A percentile compares a stretch with the other conserved stretches of the same genome.
Evolutionary conservation across 257 asterid species (phyloP).

Genomic region (Solanum chilense): DNA sequence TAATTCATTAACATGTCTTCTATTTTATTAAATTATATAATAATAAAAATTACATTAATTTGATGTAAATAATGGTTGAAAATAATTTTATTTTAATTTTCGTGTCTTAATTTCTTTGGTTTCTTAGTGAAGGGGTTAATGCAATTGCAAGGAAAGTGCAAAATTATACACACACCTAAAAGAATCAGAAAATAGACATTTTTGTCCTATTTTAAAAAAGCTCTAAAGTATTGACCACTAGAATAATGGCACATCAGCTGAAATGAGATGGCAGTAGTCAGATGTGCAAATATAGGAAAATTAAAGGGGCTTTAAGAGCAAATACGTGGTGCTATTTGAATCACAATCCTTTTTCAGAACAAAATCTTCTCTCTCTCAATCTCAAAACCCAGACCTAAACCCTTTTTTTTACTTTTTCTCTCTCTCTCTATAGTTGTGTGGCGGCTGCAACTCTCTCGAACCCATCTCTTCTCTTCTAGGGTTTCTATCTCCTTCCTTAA

Average conservation of each 20-base stretch:
- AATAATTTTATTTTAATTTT: neutral
- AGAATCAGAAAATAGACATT: constrained; percentile 8
- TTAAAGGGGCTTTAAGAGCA: constrained; percentile 1
- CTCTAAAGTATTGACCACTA: constrained; percentile 1
- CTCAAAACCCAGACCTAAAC: constrained; percentile 28
- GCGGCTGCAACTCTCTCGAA: constrained; percentile 22
- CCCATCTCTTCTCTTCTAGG: neutral
- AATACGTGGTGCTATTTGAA: constrained; percentile 19
- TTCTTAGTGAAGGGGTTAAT: neutral
- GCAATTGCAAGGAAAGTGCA: neutral
- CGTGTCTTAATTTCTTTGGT: neutral
- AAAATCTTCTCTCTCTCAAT: constrained; percentile 15
- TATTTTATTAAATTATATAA: too few species aligned
- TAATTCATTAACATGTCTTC: too few species aligned
- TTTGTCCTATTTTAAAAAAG: constrained; percentile 1
- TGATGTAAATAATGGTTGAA: fast-evolving
- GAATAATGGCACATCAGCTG: neutral
- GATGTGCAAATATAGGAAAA: constrained; percentile 14
- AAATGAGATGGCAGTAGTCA: neutral
- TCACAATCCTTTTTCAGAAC: constrained; percentile 18
- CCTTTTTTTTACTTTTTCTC: constrained; percentile 1
- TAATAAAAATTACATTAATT: too few species aligned
- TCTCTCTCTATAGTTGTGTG: constrained; percentile 3
- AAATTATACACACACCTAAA: neutral
- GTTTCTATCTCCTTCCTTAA: neutral